Base-by-base conservation (phyloP, 371 early-diverging fungal species). In the Homolaphlyctis polyrhiza region DNA sequence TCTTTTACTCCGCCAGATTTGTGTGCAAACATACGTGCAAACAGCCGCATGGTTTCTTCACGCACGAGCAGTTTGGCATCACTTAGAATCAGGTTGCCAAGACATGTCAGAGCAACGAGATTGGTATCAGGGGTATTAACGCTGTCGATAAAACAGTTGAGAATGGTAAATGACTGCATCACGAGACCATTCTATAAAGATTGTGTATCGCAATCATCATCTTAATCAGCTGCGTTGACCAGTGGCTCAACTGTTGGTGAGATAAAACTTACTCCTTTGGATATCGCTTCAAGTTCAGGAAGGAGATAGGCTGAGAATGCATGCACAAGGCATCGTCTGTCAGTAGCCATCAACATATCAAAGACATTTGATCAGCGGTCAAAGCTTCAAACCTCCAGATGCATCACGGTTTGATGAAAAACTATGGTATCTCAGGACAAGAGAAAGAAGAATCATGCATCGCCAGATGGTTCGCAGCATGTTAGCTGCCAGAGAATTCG, bases 11-110 rank as follows among this genome's bases (percentile, higher is more conserved):
- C 79, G 11, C 72, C 65, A 1, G 13, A 4, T 18, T 8, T 8
- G n/a, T n/a, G n/a, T 2, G 77, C 69, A 72, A 93, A 89, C 21
- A 88, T 76, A 1, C 68, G 61, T 57, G 89, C 87, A 86, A 94
- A 89, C 61, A 93, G 65, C 2, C 43, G 61, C 0, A 85, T 82
- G 32, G 88, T 81, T 6, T 68, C 68, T 1, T 71, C 66, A 30
- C 78, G 72, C 11, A 90, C 76, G 75, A 91, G 87, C 58, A 91
- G 73, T 2, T 77, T 80, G 1, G 95, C 93, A 59, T 86, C 71
- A 0, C 83, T 77, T 27, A 88, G 74, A 68, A 82, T 90, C 35
- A 95, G 66, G 64, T 88, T 84, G 0, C 94, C 94, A 67, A 84
- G 36, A 43, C 66, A 69, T 62, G 55, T 14, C 6, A 55, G 55